Conservation (phyloP, 139 green algal genomes). For the Chlorella sp. region DNA sequence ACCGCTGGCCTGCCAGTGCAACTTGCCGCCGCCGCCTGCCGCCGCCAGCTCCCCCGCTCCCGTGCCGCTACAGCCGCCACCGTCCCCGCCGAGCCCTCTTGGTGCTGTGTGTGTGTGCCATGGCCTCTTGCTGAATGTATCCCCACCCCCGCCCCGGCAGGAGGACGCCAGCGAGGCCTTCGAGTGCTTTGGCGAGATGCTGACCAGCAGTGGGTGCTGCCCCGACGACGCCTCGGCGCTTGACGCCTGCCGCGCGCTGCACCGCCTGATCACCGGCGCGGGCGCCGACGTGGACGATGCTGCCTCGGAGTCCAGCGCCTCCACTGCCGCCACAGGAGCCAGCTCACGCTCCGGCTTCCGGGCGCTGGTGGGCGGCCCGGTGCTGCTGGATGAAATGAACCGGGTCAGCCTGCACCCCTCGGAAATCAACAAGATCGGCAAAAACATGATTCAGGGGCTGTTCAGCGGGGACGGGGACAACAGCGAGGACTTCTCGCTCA, state of each 20-base stretch:
- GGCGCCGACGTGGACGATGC: neutral
- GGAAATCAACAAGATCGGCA: conserved; percentile 44
- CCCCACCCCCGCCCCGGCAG: too few relatives aligned
- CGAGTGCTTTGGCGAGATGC: conserved; percentile 27
- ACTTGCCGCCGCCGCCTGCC: too few relatives aligned
- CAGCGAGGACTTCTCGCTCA: conserved; percentile 47
- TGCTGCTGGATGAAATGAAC: conserved; percentile 53
- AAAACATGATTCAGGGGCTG: conserved; percentile 58
- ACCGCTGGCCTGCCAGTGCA: neutral
- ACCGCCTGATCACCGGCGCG: conserved; percentile 18
- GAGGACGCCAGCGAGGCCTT: conserved; percentile 20
- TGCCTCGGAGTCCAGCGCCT: neutral
- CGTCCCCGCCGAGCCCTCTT: too few relatives aligned
- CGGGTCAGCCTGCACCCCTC: conserved; percentile 39
- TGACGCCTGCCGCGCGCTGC: conserved; percentile 39
- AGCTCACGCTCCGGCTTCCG: neutral
- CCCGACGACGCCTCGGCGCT: conserved; percentile 39
- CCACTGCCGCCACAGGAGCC: neutral
- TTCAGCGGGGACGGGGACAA: conserved; percentile 38
- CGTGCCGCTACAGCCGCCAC: too few relatives aligned
- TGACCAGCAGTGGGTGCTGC: conserved; percentile 13
- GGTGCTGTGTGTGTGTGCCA: neutral
- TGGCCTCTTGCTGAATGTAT: neutral
- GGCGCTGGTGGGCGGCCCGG: conserved; percentile 47
- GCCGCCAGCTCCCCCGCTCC: too few relatives aligned